Evolutionary conservation across 352 stramenopile species (phyloP).

Genomic region (Phytopythium chamaehyphon): DNA sequence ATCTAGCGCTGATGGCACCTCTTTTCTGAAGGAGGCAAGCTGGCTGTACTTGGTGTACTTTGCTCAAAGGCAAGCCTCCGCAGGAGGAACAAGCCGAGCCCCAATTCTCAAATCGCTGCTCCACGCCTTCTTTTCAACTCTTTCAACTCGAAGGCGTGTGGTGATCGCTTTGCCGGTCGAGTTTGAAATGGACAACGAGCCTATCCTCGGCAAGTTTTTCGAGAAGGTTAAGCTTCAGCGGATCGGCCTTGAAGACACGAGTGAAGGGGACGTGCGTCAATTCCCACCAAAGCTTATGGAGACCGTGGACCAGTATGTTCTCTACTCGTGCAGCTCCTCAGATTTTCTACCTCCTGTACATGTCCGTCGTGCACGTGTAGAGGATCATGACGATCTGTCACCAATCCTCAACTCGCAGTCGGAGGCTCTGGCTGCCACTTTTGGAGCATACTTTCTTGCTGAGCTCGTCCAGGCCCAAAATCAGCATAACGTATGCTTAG

Average conservation of each 20-base stretch:
- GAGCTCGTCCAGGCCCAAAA: slow-evolving; percentile 90
- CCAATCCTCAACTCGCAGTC: slow-evolving; percentile 62
- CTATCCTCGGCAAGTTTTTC: slow-evolving; percentile 58
- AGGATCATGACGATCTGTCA: slow-evolving; percentile 81
- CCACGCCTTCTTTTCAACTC: slow-evolving; percentile 39
- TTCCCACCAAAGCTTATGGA: slow-evolving; percentile 31
- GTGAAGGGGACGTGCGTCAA: slow-evolving; percentile 7
- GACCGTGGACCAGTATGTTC: slow-evolving; percentile 33
- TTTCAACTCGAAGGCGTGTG: slow-evolving; percentile 33
- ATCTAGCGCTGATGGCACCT: neutral
- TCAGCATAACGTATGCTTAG: slow-evolving; percentile 77
- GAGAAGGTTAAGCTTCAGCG: slow-evolving; percentile 22
- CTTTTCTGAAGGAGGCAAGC: slow-evolving; percentile 19
- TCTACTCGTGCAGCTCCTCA: slow-evolving; percentile 39
- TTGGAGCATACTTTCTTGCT: slow-evolving; percentile 91
- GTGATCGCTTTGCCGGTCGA: slow-evolving; percentile 48
- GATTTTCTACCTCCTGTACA: slow-evolving; percentile 42
- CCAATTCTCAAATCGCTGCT: slow-evolving; percentile 54
- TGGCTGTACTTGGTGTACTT: slow-evolving; percentile 60
- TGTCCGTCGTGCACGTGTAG: slow-evolving; percentile 63
- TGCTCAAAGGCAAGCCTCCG: slow-evolving; percentile 38
- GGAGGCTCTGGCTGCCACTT: slow-evolving; percentile 57
- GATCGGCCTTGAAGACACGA: slow-evolving; percentile 1
- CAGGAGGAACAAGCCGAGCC: slow-evolving; percentile 19
- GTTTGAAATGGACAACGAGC: slow-evolving; percentile 44